Evolutionary conservation across 1,139 yeast species (phyloP).

Genomic region (Saccharomyces hybrid): DNA sequence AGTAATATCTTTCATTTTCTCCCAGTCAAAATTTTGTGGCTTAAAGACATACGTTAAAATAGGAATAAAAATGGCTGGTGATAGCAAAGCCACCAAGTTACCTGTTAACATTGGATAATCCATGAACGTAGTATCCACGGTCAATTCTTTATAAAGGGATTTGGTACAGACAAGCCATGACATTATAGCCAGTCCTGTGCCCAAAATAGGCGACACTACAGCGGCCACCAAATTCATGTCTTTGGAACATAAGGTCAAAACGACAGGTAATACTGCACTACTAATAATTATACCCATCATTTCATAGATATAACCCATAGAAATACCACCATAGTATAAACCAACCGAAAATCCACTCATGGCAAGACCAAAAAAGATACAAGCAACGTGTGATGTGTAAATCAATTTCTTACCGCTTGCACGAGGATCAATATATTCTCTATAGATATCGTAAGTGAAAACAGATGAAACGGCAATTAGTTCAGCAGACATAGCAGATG

Average conservation of each 20-base stretch:
- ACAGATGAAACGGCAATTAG: constrained; percentile 81
- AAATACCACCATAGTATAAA: constrained; percentile 68
- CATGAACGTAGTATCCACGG: constrained; percentile 59
- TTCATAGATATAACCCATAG: constrained; percentile 81
- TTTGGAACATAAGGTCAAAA: constrained; percentile 60
- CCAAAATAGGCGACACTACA: constrained; percentile 51
- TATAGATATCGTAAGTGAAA: constrained; percentile 76
- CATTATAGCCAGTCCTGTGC: constrained; percentile 55
- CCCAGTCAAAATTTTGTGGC: constrained; percentile 72
- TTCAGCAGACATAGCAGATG: constrained; percentile 81
- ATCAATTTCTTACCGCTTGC: constrained; percentile 71
- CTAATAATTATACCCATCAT: constrained; percentile 84
- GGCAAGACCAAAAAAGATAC: constrained; percentile 54
- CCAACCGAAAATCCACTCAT: constrained; percentile 84
- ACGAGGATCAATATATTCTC: constrained; percentile 66
- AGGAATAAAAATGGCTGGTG: constrained; percentile 67
- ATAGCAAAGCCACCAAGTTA: constrained; percentile 68
- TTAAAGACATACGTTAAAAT: constrained; percentile 54
- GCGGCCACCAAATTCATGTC: constrained; percentile 60
- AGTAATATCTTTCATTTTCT: constrained; percentile 45
- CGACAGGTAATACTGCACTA: constrained; percentile 75
- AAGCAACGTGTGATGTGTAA: constrained; percentile 57
- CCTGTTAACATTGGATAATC: constrained; percentile 85
- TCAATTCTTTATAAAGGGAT: constrained; percentile 44
- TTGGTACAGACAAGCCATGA: constrained; percentile 61